phyloP scores from a whole-genome alignment of 108 stramenopile species.

The Fragilariopsis cylindrus region DNA sequence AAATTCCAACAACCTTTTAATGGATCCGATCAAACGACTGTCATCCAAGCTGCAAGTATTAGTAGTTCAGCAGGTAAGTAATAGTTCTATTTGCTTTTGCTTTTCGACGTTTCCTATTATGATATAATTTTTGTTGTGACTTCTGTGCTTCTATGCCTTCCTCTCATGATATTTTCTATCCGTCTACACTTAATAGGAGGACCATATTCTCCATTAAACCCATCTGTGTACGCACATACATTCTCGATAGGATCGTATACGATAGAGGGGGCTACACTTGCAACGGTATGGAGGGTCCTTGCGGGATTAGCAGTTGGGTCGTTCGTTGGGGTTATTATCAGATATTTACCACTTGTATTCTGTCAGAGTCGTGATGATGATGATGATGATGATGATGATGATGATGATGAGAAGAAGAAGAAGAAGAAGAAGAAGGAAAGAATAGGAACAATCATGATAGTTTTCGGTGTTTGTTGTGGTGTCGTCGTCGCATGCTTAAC shows the following conservation, averaged over 20 bases:
- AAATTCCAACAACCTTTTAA: constrained; percentile 23
- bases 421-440: too few relatives aligned
- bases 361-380: too few relatives aligned
- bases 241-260: background rate
- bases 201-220: background rate
- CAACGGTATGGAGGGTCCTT: constrained; percentile 15
- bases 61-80: constrained; percentile 24
- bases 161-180: constrained; percentile 1
- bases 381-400: too few relatives aligned
- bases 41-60: constrained; percentile 26
- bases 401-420: too few relatives aligned
- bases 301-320: constrained; percentile 28
- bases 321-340: background rate
- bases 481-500: constrained; percentile 5
- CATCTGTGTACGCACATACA: background rate
- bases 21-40: constrained; percentile 13
- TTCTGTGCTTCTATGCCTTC: background rate
- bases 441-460: constrained; percentile 4
- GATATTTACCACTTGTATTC: background rate
- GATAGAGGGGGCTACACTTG: constrained; percentile 10
- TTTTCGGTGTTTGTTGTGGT: constrained; percentile 9
- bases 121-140: too few relatives aligned
- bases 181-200: background rate
- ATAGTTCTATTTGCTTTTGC: background rate
- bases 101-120: background rate